Evolutionary conservation across 306 rosid genomes (phyloP).

Genomic region (Acacia melanoxylon): DNA sequence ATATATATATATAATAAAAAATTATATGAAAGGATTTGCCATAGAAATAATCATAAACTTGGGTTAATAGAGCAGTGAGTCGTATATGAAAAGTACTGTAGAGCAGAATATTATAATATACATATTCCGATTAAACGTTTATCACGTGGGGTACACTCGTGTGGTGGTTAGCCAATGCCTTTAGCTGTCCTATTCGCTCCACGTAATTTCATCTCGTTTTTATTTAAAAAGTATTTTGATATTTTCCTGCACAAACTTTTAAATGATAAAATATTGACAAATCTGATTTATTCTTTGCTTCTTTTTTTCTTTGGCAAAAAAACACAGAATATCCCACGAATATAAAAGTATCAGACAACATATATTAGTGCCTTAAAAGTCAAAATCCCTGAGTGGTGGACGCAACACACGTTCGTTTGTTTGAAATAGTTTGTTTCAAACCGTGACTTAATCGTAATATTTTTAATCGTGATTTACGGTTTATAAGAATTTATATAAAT

Average conservation of each 20-base stretch:
- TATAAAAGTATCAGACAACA: too few relatives aligned
- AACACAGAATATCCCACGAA: not conserved
- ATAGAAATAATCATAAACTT: too few relatives aligned
- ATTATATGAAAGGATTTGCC: too few relatives aligned
- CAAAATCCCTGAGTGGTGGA: not conserved
- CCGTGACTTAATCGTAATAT: too few relatives aligned
- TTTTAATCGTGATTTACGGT: too few relatives aligned
- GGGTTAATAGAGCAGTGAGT: too few relatives aligned
- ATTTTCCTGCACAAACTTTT: not conserved
- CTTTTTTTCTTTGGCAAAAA: not conserved
- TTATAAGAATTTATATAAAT: too few relatives aligned
- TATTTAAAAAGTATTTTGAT: not conserved
- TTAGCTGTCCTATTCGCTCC: not conserved
- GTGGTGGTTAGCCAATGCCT: not conserved
- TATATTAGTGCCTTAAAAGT: not conserved
- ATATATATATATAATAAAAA: too few relatives aligned
- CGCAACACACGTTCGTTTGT: too few relatives aligned
- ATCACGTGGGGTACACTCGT: not conserved
- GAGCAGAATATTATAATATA: not conserved
- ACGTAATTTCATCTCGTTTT: not conserved
- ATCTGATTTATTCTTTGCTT: too few relatives aligned
- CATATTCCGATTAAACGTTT: not conserved
- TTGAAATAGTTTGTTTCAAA: too few relatives aligned
- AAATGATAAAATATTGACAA: not conserved
- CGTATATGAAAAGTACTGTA: not conserved